A percentile compares a stretch with the other conserved stretches of the same genome.
phyloP scores from a whole-genome alignment of 495 filamentous ascomycete species.

The Penicillium flavigenum region DNA sequence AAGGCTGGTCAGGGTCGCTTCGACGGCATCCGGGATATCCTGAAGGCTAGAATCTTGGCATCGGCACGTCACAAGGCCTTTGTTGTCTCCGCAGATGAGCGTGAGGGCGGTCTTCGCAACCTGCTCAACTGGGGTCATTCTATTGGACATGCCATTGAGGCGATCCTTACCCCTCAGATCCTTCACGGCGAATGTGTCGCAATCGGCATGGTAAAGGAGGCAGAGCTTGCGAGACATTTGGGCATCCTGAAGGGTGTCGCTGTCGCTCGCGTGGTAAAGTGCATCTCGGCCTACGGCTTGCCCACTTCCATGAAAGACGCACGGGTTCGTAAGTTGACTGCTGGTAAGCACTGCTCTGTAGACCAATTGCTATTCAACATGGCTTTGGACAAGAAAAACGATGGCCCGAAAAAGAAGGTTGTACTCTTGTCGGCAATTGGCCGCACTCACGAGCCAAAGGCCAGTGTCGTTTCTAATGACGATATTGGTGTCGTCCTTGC shows the following conservation, averaged over 20 bases:
- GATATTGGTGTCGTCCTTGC: conserved; percentile 84
- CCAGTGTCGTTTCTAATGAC: conserved; percentile 81
- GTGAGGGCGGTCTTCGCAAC: conserved; percentile 91
- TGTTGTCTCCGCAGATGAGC: conserved; percentile 90
- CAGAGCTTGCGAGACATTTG: conserved; percentile 85
- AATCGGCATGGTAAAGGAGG: conserved; percentile 98
- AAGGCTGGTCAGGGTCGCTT: conserved; percentile 58
- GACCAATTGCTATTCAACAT: conserved; percentile 86
- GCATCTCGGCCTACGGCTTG: conserved; percentile 87
- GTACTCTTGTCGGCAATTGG: conserved; percentile 94
- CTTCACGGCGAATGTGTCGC: conserved; percentile 94
- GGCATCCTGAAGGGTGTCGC: conserved; percentile 84
- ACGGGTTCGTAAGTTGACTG: conserved; percentile 79
- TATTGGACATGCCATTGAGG: conserved; percentile 95
- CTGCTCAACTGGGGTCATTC: conserved; percentile 98
- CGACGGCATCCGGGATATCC: conserved; percentile 65
- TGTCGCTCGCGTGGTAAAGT: conserved; percentile 86
- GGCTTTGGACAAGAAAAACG: conserved; percentile 98
- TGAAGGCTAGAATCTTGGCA: conserved; percentile 85
- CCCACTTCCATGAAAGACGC: conserved; percentile 84
- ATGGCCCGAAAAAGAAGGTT: conserved; percentile 92
- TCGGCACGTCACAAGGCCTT: conserved; percentile 88
- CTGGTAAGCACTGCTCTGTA: conserved; percentile 86
- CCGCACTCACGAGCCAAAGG: conserved; percentile 78
- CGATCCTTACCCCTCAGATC: conserved; percentile 91